Base-by-base conservation (phyloP, 768 basidiomycete species). In the Strobilomyces dryophilus region DNA sequence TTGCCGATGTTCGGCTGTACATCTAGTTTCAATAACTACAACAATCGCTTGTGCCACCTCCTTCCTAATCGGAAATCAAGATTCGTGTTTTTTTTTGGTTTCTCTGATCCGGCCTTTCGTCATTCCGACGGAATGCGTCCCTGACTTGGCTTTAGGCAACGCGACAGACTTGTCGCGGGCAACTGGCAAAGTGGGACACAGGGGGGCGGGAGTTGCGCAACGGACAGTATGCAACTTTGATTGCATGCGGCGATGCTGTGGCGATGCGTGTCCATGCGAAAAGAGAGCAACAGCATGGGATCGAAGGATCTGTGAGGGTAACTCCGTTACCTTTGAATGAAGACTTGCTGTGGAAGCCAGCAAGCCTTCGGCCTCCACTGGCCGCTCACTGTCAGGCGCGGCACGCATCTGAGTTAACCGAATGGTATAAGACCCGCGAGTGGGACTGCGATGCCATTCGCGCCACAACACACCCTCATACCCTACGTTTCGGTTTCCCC, bases 401-500 rank as follows among this genome's bases (percentile, higher is more conserved):
- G 34, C 17, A 27, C 17, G 27, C 40, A 24, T n/a, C n/a, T n/a
- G n/a, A n/a, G n/a, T n/a, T n/a, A n/a, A 50, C 40, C 42, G 26
- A 45, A 5, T 42, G 32, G 6, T 21, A 44, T 53, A 32, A 57
- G 45, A 24, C 24, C 24, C 24, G 17, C 34, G 26, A 12, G 21
- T 12, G 8, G 53, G 37, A 18, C 42, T 18, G 21, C 18, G 45
- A 34, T 8, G 31, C 21, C 47, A 15, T 11, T 14, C 20, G 24
- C 24, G 10, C 11, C 3, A 5, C n/a, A 24, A 42, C 35, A n/a
- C 27, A 35, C 52, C 11, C 10, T 17, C 21, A 3, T 24, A 42
- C 14, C 41, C 29, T 29, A 46, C 24, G 10, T 61, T 64, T 62
- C 52, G 55, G 39, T 34, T 36, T 40, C 32, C 49, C 41, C 55